These are phyloP conservation scores for Pichia paraexigua DNA, from an alignment of 805 yeast genomes.

Conservation along the genomic window DNA sequence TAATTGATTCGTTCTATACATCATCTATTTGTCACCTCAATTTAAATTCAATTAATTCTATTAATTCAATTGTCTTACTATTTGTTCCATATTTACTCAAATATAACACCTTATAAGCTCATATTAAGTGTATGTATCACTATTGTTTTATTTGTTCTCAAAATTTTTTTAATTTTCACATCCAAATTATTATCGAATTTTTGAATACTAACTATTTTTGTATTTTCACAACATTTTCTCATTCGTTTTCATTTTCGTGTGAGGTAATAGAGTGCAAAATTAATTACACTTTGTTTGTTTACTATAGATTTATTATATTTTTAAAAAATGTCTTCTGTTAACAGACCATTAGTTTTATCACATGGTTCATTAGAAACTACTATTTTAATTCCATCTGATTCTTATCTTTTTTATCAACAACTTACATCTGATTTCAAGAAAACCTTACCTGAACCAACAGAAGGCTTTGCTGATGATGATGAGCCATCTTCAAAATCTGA, in stretches of 20 bases:
- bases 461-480: constrained; percentile 74
- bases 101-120: neutral
- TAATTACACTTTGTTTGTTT: neutral
- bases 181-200: neutral
- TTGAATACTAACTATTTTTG: neutral
- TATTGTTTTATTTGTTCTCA: neutral
- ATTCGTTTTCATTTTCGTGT: neutral
- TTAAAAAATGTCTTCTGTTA: constrained; percentile 19
- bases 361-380: constrained; percentile 89
- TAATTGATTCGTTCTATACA: neutral
- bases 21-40: neutral
- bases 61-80: neutral
- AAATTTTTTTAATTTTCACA: neutral
- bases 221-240: neutral
- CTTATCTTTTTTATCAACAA: constrained; percentile 76
- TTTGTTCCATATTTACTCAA: neutral
- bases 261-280: neutral
- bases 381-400: constrained; percentile 73
- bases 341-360: constrained; percentile 72
- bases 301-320: neutral
- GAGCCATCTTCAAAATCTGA: constrained; percentile 87
- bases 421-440: constrained; percentile 79
- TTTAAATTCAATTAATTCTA: neutral
- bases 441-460: constrained; percentile 71
- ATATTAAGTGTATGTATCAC: neutral